Conservation (phyloP, 768 basidiomycete genomes). For the Suillus tomentosus region DNA sequence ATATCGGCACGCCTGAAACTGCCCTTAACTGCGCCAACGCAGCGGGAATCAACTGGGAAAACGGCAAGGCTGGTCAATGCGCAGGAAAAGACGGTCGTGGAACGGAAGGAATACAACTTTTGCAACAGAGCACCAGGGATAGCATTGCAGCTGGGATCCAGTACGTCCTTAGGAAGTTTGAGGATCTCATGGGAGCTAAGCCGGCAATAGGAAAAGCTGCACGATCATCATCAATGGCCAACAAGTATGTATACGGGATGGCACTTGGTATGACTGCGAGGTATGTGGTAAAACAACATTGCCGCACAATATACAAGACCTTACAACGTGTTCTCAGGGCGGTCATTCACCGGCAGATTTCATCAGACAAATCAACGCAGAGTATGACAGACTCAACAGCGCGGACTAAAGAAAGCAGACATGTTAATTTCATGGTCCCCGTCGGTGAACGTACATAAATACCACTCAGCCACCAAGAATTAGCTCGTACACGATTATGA, state of each 20-base stretch:
- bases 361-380: conserved; percentile 72
- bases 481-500: conserved; percentile 87
- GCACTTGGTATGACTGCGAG: conserved; percentile 77
- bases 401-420: conserved; percentile 23
- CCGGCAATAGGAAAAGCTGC: conserved; percentile 70
- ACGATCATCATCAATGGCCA: conserved; percentile 75
- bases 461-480: conserved; percentile 54
- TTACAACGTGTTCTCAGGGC: conserved; percentile 42
- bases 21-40: conserved; percentile 66
- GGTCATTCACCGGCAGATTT: conserved; percentile 80
- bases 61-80: conserved; percentile 55
- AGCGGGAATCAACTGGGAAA: conserved; percentile 70
- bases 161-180: conserved; percentile 39
- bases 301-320: conserved; percentile 2
- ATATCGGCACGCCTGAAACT: conserved; percentile 66
- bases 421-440: conserved; percentile 14
- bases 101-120: conserved; percentile 61
- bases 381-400: conserved; percentile 65
- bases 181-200: conserved; percentile 14
- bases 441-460: conserved; percentile 16
- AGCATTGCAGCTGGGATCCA: conserved; percentile 52
- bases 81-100: conserved; percentile 62
- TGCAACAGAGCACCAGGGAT: conserved; percentile 57
- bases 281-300: conserved; percentile 39
- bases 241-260: conserved; percentile 75